phyloP scores from a whole-genome alignment of 1,139 yeast genomes.

The Debaryomycetaceae sp. region DNA sequence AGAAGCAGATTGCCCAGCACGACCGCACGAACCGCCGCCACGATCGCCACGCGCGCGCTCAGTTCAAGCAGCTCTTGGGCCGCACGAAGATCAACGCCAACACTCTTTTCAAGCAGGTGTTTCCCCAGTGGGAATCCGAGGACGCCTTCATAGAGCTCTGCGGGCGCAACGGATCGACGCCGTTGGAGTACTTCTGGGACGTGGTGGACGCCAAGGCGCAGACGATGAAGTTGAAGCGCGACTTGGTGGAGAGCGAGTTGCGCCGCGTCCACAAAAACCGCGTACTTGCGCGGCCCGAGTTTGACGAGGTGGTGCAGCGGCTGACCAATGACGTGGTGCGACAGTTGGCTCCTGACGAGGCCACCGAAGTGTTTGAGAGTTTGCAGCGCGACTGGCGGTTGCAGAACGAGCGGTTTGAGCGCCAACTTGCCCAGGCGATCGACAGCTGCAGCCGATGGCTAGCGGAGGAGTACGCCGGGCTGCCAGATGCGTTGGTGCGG shows the following conservation, averaged over 20 bases:
- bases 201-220: conserved; percentile 60
- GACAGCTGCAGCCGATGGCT: conserved; percentile 18
- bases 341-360: conserved; percentile 20
- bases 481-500: background rate
- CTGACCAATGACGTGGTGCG: conserved; percentile 27
- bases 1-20: conserved; percentile 28
- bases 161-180: conserved; percentile 78
- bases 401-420: conserved; percentile 14
- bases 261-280: conserved; percentile 2
- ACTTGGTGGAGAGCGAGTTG: conserved; percentile 44
- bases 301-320: conserved; percentile 11
- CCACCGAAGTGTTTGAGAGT: conserved; percentile 22
- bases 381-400: conserved; percentile 21
- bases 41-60: conserved; percentile 66
- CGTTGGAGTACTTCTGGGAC: conserved; percentile 79
- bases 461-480: conserved; percentile 11
- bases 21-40: conserved; percentile 40
- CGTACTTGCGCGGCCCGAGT: background rate
- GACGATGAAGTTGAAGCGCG: conserved; percentile 53
- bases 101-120: conserved; percentile 57
- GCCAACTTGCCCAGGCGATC: conserved; percentile 11
- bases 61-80: conserved; percentile 46
- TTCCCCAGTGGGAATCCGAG: conserved; percentile 51
- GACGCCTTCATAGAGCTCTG: conserved; percentile 56
- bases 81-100: conserved; percentile 46